Percentiles rank a stretch among this genome's conserved stretches.
Conservation (phyloP, 768 basidiomycete genomes). For the Rhodotorula toruloides region DNA sequence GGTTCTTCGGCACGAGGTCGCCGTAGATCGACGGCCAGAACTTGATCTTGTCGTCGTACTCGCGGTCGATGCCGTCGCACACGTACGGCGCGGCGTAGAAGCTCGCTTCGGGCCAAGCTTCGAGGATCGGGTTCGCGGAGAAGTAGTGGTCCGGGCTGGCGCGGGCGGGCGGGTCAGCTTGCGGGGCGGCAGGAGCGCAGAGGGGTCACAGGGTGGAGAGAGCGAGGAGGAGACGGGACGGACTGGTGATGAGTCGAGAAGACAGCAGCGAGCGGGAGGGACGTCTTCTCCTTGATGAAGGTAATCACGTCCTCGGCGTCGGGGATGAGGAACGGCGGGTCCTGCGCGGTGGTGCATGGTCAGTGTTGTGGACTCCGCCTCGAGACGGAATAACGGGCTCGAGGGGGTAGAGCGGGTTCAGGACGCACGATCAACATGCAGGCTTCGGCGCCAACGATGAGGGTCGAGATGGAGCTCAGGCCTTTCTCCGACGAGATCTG, state of each 20-base stretch:
- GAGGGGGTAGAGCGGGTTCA: too few species aligned
- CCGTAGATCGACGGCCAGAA: slow-evolving; percentile 13
- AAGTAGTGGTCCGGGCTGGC: slow-evolving; percentile 6
- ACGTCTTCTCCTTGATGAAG: background rate
- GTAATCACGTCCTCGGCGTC: slow-evolving; percentile 3
- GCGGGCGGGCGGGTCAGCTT: too few species aligned
- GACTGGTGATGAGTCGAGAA: background rate
- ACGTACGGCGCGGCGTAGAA: slow-evolving; percentile 12
- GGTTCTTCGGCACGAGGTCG: background rate
- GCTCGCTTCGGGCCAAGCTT: background rate
- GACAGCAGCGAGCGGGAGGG: background rate
- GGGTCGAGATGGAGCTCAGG: background rate
- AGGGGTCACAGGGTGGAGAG: background rate
- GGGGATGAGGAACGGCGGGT: slow-evolving; percentile 10
- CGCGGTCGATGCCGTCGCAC: background rate
- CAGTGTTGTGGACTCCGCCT: background rate
- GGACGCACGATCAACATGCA: slow-evolving; percentile 4
- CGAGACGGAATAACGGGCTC: too few species aligned
- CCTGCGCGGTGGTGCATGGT: background rate
- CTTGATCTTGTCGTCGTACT: slow-evolving; percentile 10
- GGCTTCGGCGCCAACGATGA: slow-evolving; percentile 2
- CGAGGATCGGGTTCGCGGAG: slow-evolving; percentile 1
- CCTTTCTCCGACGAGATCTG: background rate
- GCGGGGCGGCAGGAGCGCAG: too few species aligned
- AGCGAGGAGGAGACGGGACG: background rate